Evolutionary conservation across 1,284 basidiomycete genomes (phyloP).

Genomic region (Somion occarium): DNA sequence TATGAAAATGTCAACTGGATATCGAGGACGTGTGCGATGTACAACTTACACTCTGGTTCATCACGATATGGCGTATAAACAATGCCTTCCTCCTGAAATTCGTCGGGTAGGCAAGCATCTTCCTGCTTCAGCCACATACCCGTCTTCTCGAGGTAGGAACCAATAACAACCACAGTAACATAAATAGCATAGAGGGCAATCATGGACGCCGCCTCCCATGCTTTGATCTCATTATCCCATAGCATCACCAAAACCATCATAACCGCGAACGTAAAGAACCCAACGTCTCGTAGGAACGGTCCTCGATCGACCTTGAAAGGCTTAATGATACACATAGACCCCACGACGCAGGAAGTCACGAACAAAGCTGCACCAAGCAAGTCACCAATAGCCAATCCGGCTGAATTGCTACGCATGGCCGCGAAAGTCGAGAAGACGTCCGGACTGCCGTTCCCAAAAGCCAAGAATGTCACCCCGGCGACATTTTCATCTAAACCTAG

Average conservation of each 20-base stretch:
- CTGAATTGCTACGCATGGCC: constrained; percentile 83
- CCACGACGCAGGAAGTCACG: constrained; percentile 93
- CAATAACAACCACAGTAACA: constrained; percentile 71
- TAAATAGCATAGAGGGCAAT: constrained; percentile 78
- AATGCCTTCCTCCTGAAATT: constrained; percentile 52
- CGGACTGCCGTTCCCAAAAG: constrained; percentile 91
- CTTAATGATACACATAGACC: constrained; percentile 95
- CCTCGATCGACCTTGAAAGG: constrained; percentile 82
- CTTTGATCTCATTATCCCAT: constrained; percentile 70
- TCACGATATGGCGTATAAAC: constrained; percentile 48
- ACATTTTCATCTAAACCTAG: constrained; percentile 87
- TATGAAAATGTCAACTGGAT: too few relatives aligned
- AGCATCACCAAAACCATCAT: constrained; percentile 71
- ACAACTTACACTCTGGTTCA: constrained; percentile 29
- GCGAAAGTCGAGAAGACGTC: constrained; percentile 95
- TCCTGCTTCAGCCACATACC: constrained; percentile 39
- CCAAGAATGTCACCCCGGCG: constrained; percentile 90
- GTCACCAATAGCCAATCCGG: constrained; percentile 91
- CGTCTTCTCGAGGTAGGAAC: constrained; percentile 72
- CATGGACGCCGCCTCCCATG: constrained; percentile 74
- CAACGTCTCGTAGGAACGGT: constrained; percentile 89
- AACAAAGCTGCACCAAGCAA: constrained; percentile 93
- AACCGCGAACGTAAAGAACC: constrained; percentile 88
- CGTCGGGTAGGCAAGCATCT: constrained; percentile 53
- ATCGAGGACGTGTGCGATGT: too few relatives aligned